Percentiles rank a stretch among this genome's conserved stretches.
Evolutionary conservation across 257 asterid species (phyloP).

Genomic region (Mentha longifolia): DNA sequence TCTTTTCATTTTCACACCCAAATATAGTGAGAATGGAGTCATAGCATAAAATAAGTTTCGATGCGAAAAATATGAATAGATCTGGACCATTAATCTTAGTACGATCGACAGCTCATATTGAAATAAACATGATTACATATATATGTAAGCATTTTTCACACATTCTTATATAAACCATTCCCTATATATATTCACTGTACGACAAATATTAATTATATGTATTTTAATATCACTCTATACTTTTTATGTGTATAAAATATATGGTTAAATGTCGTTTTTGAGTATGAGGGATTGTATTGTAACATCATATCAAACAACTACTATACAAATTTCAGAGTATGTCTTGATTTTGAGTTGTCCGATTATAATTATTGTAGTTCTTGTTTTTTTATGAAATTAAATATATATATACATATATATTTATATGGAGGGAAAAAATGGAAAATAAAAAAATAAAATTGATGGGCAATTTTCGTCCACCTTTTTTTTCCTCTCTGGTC

Average conservation of each 20-base stretch:
- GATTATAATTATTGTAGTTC: slow-evolving; percentile 23
- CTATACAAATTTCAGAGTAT: slow-evolving; percentile 27
- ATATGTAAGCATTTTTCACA: neutral
- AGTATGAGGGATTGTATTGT: neutral
- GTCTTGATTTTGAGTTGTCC: slow-evolving; percentile 40
- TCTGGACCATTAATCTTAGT: too few relatives aligned
- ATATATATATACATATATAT: too few relatives aligned
- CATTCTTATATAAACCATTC: neutral
- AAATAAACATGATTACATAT: too few relatives aligned
- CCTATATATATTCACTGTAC: neutral
- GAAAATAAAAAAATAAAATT: neutral
- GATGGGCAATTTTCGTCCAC: slow-evolving; percentile 33
- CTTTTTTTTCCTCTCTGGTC: neutral
- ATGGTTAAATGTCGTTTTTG: neutral
- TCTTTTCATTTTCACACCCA: neutral
- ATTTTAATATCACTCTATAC: too few relatives aligned
- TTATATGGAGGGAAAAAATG: neutral
- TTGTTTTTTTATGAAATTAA: neutral
- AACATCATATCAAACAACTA: slow-evolving; percentile 38
- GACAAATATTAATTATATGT: too few relatives aligned
- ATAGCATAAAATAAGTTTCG: neutral
- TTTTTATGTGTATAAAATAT: too few relatives aligned
- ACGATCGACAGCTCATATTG: too few relatives aligned
- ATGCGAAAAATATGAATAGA: too few relatives aligned
- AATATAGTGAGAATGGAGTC: too few relatives aligned